Base-by-base conservation (phyloP, 305 asterid species). In the Solanum hybrid region DNA sequence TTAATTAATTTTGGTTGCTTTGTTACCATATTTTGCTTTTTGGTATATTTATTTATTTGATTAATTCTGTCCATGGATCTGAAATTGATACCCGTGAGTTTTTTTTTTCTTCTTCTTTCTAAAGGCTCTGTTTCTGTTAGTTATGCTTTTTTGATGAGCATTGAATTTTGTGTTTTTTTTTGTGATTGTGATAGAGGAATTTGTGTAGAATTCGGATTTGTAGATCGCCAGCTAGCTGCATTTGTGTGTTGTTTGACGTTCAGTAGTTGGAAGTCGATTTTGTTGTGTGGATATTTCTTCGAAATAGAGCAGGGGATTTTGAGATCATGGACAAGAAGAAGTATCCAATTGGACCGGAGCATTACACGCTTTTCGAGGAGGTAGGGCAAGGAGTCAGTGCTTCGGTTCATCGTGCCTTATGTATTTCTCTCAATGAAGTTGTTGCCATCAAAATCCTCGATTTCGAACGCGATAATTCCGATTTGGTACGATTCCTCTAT, bases 341-440 rank as follows among this genome's bases (percentile, higher is more conserved):
- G 95, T 96, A 96, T 90, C 99, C 99, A 86, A 95, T 96, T 64
- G 98, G 99, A 73, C 96, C 96, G 31, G 98, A 97, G 93, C 92
- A 95, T 92, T 97, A 97, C 90, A 92, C 94, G 6, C 90, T 96
- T 91, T 94, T 89, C 67, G 99, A 97, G 94, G 99, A 95, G 94
- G 95, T 97, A 22, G 99, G 99, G 33, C 94, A 94, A 7, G 99
- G 99, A 57, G 99, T 91, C 16, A 97, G 98, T 90, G 99, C 99
- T 26, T 94, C 98, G 67, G 99, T 97, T 91, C 94, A 95, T 90
- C 99, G 99, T 24, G 98, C 99, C 1, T 93, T 93, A 3, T 97
- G 99, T 91, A 87, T 31, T 78, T 84, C 96, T 10, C 91, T 93
- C 79, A 89, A 96, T 73, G 99, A 96, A 92, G 81, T 96, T 37